Evolutionary conservation across 2,329 filamentous ascomycete genomes (phyloP).

Genomic region (Diplodia corticola): DNA sequence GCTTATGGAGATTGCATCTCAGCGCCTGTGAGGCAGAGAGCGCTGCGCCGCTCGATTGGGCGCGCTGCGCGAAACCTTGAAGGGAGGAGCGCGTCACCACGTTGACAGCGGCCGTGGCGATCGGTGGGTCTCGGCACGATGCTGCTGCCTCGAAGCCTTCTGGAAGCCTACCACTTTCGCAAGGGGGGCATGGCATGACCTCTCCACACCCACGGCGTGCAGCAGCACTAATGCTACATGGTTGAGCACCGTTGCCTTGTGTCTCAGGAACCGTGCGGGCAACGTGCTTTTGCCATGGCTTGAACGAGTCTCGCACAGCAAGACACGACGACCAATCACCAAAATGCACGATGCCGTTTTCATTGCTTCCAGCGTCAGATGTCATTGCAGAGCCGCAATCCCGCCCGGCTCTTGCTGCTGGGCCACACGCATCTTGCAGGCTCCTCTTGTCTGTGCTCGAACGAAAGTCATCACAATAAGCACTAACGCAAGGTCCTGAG

Average conservation of each 20-base stretch:
- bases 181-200: not conserved
- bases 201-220: not conserved
- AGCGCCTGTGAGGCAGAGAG: slow-evolving; percentile 47
- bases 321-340: no score
- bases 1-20: slow-evolving; percentile 29
- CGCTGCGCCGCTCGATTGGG: slow-evolving; percentile 7
- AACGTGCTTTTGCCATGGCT: slow-evolving; percentile 14
- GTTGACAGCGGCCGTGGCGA: not conserved
- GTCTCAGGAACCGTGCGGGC: slow-evolving; percentile 9
- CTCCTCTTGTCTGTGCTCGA: not conserved
- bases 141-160: slow-evolving; percentile 8
- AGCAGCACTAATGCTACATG: not conserved
- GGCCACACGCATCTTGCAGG: not conserved
- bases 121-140: slow-evolving; percentile 1
- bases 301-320: not conserved
- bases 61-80: no score
- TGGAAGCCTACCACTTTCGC: not conserved
- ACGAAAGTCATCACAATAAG: not conserved
- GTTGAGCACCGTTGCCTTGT: not conserved
- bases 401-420: not conserved
- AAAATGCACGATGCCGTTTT: no score
- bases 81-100: not conserved
- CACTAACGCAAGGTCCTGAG: slow-evolving; percentile 13
- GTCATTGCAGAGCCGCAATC: not conserved
- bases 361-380: not conserved